phyloP scores from a whole-genome alignment of 768 basidiomycete species.

The Piloderma croceum region DNA sequence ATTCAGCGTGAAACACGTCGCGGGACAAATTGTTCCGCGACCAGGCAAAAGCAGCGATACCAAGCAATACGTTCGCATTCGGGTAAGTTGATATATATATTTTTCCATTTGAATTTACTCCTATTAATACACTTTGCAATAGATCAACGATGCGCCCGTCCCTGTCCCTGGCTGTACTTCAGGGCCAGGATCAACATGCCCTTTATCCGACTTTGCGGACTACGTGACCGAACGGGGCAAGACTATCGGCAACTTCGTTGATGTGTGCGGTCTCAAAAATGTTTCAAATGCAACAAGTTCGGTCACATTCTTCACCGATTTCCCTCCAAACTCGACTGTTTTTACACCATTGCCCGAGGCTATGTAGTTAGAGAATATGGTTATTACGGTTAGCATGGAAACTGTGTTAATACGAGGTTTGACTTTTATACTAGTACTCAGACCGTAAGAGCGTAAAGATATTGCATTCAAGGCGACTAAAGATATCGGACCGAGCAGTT shows the following conservation, averaged over 20 bases:
- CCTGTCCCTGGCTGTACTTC: slow-evolving; percentile 35
- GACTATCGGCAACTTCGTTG: slow-evolving; percentile 33
- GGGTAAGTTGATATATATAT: slow-evolving; percentile 18
- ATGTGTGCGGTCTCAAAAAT: slow-evolving; percentile 27
- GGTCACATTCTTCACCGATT: no score
- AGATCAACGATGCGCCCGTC: slow-evolving; percentile 37
- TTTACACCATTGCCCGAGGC: no score
- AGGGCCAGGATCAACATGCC: slow-evolving; percentile 37
- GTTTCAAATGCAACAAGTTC: not conserved
- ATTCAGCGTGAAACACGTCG: slow-evolving; percentile 12
- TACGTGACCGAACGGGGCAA: slow-evolving; percentile 25
- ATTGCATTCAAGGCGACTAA: no score
- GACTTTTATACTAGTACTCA: no score
- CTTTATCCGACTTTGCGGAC: slow-evolving; percentile 26
- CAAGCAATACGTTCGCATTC: slow-evolving; percentile 30
- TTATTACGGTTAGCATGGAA: no score
- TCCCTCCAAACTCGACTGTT: no score
- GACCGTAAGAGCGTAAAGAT: no score
- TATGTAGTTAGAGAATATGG: no score
- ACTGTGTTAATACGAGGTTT: no score
- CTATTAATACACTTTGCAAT: not conserved
- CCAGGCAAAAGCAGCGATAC: slow-evolving; percentile 12
- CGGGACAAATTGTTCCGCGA: slow-evolving; percentile 7
- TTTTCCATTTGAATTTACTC: not conserved
- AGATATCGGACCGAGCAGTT: no score